Evolutionary conservation across 1,139 yeast genomes (phyloP).

Genomic region (Magnusiomyces ingens): DNA sequence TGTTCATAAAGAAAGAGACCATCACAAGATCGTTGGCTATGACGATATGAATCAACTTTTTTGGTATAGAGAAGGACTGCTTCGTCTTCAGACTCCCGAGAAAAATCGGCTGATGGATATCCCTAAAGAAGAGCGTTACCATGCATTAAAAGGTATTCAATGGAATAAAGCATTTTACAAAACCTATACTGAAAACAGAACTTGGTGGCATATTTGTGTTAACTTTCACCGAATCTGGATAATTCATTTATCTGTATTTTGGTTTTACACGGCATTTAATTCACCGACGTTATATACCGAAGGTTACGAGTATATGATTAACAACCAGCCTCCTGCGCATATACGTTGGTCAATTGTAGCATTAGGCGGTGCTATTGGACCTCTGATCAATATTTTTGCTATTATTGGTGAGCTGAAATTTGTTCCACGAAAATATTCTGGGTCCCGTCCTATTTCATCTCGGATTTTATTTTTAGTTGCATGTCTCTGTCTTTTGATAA

Average conservation of each 20-base stretch:
- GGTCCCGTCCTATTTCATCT: constrained; percentile 44
- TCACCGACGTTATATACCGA: constrained; percentile 70
- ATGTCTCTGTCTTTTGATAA: constrained; percentile 44
- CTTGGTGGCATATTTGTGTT: constrained; percentile 71
- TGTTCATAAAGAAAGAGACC: constrained; percentile 56
- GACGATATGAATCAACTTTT: constrained; percentile 83
- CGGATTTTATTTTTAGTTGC: constrained; percentile 42
- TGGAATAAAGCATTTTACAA: constrained; percentile 66
- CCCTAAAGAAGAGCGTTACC: constrained; percentile 42
- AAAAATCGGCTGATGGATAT: constrained; percentile 39
- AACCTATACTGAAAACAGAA: constrained; percentile 65
- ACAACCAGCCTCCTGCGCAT: constrained; percentile 62
- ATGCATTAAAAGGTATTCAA: constrained; percentile 41
- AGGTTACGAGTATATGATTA: constrained; percentile 48
- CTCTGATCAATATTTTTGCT: constrained; percentile 57
- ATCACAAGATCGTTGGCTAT: constrained; percentile 65
- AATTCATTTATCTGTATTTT: constrained; percentile 65
- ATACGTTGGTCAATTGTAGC: constrained; percentile 57
- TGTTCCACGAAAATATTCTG: constrained; percentile 68
- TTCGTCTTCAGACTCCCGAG: constrained; percentile 40
- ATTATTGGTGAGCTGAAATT: constrained; percentile 55
- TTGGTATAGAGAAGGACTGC: constrained; percentile 67
- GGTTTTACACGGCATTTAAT: constrained; percentile 77
- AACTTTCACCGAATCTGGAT: constrained; percentile 83
- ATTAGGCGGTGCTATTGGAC: constrained; percentile 65